Base-by-base conservation (phyloP, 805 yeast species). In the Pichia thaimueangensis region DNA sequence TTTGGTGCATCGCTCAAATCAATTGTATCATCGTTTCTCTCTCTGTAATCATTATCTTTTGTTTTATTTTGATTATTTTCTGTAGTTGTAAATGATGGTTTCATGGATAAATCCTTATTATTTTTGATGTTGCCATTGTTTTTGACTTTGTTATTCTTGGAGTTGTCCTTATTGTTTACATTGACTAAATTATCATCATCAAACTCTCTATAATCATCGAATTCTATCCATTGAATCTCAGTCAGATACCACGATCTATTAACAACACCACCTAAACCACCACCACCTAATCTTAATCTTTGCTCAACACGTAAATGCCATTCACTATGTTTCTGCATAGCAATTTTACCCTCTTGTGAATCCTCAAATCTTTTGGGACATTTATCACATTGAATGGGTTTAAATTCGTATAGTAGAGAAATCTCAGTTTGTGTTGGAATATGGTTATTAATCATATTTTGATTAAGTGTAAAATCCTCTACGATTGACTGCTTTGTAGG, bases 251-350 rank as follows among this genome's bases (percentile, higher is more conserved):
- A 89, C 52, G 80, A 74, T 53, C 97, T 68, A 32, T 86, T 80
- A 57, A 85, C 89, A 34, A 82, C 79, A 23, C 74, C 73, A 25
- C 69, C 65, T 7, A 69, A 58, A 8, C 57, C 54, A 28, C 58
- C 59, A 25, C 38, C 44, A 19, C 40, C 47, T 10, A 32, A 20
- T 35, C 77, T 75, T 37, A 85, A 68, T 54, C 83, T 80, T 58
- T 86, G 86, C 61, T 87, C 91, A 34, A 86, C 83, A 53, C 97
- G 75, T 68, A 87, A 88, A 67, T 91, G 97, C 97, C 97, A 91
- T 62, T 91, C 98, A 50, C 87, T 66, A 63, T 93, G 98, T 15
- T 76, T 70, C 39, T 80, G 75, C 45, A 74, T 74, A 37, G 64
- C 63, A 6, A 62, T 62, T 30, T 62, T 64, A 13, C 87, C 94